A percentile compares a stretch with the other conserved stretches of the same genome.
phyloP scores from a whole-genome alignment of 1,139 yeast species.

The Diutina rugosa region DNA sequence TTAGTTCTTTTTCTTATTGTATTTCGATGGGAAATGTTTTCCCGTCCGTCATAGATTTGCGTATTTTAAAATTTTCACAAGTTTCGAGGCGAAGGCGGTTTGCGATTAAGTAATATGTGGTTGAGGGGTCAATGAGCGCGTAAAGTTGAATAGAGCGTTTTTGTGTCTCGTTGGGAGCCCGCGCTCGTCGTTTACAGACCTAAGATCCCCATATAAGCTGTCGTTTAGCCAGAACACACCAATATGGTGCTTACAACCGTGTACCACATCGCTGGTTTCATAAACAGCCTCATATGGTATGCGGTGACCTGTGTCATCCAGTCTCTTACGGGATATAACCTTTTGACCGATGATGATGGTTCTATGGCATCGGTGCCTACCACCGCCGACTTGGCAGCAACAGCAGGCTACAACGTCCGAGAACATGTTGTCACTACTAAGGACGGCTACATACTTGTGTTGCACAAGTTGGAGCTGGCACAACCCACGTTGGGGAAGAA shows the following conservation, averaged over 20 bases:
- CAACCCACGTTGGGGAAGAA: conserved; percentile 2
- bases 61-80: not conserved
- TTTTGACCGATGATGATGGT: not conserved
- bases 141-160: not conserved
- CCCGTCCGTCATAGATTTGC: no score
- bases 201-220: not conserved
- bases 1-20: no score
- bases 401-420: conserved; percentile 45
- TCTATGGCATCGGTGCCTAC: not conserved
- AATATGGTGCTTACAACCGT: not conserved
- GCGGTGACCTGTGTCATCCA: not conserved
- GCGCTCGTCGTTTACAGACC: not conserved
- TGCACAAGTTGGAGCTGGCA: conserved; percentile 18
- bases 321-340: not conserved
- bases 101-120: not conserved
- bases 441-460: conserved; percentile 28
- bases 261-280: not conserved
- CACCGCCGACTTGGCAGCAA: not conserved
- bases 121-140: not conserved
- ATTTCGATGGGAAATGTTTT: no score
- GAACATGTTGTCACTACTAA: conserved; percentile 55
- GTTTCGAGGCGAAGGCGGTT: not conserved
- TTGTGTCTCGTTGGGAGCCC: not conserved
- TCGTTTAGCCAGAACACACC: not conserved
- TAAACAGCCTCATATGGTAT: not conserved